Evolutionary conservation across 148 eudicot genomes (phyloP).

Genomic region (Selenicereus undatus): DNA sequence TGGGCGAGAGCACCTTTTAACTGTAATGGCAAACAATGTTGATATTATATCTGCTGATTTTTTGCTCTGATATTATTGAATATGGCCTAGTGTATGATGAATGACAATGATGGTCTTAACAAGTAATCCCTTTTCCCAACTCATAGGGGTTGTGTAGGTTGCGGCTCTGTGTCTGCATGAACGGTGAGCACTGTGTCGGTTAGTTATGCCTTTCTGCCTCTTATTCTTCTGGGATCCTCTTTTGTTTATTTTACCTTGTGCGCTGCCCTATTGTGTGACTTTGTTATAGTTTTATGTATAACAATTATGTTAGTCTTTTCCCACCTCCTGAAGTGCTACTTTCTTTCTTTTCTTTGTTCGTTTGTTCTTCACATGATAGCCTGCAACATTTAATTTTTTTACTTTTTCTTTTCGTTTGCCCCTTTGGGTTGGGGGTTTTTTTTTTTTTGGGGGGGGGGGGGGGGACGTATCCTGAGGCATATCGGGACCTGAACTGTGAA

Average conservation of each 20-base stretch:
- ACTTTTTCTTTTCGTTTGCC: neutral
- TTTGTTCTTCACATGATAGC: neutral
- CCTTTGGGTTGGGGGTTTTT: too few relatives aligned
- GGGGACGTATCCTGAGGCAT: neutral
- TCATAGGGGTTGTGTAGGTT: slow-evolving; percentile 29
- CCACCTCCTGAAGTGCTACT: neutral
- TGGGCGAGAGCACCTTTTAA: slow-evolving; percentile 27
- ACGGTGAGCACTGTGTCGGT: slow-evolving; percentile 16
- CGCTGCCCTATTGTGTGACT: slow-evolving; percentile 12
- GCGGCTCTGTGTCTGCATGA: slow-evolving; percentile 31
- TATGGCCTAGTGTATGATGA: slow-evolving; percentile 10
- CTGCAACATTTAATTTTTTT: neutral
- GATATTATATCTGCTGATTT: slow-evolving; percentile 17
- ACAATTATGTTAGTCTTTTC: neutral
- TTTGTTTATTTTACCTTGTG: slow-evolving; percentile 14
- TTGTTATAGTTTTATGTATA: neutral
- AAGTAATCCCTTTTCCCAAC: slow-evolving; percentile 23
- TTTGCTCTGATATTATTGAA: slow-evolving; percentile 3
- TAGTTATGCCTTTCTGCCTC: neutral
- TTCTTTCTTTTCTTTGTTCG: neutral
- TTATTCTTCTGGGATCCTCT: neutral
- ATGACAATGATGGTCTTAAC: slow-evolving; percentile 15
- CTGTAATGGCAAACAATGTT: slow-evolving; percentile 18
- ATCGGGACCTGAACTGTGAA: neutral
- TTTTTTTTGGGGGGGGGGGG: neutral